phyloP scores from a whole-genome alignment of 2,329 filamentous ascomycete genomes.

The Lasiodiplodia theobromae region DNA sequence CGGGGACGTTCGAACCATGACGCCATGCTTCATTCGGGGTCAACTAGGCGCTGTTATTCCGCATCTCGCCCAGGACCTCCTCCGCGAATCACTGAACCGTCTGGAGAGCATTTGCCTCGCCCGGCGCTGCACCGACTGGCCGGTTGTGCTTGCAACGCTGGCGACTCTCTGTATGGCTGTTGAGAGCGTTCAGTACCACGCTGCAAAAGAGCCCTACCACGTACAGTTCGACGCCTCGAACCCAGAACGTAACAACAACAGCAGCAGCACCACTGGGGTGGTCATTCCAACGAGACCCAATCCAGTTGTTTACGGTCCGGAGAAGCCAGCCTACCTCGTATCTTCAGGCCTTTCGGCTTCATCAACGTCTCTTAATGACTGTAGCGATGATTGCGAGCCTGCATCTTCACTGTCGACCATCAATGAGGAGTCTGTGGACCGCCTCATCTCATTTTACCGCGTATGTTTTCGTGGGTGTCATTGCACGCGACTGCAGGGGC shows the following conservation, averaged over 20 bases:
- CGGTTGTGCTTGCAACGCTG: constrained; percentile 42
- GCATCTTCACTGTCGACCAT: constrained; percentile 26
- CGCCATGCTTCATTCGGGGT: constrained; percentile 49
- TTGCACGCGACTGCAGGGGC: neutral
- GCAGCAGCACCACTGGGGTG: neutral
- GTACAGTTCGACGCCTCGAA: neutral
- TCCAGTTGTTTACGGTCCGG: constrained; percentile 9
- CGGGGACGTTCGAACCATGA: constrained; percentile 32
- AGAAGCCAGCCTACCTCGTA: neutral
- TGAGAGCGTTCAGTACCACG: constrained; percentile 49
- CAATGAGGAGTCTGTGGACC: constrained; percentile 40
- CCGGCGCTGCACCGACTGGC: constrained; percentile 43
- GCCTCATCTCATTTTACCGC: constrained; percentile 42
- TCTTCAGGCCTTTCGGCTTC: neutral
- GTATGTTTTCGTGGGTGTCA: constrained; percentile 46
- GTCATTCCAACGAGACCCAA: neutral
- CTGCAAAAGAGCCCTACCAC: constrained; percentile 46
- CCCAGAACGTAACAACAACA: neutral
- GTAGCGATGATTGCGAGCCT: neutral
- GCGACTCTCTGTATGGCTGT: constrained; percentile 46
- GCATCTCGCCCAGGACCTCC: constrained; percentile 39
- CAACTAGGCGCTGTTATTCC: constrained; percentile 48
- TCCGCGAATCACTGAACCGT: constrained; percentile 42
- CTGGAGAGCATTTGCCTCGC: constrained; percentile 43
- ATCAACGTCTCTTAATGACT: neutral